Base-by-base conservation (phyloP, 768 basidiomycete species). In the Asterophora lycoperdoides region DNA sequence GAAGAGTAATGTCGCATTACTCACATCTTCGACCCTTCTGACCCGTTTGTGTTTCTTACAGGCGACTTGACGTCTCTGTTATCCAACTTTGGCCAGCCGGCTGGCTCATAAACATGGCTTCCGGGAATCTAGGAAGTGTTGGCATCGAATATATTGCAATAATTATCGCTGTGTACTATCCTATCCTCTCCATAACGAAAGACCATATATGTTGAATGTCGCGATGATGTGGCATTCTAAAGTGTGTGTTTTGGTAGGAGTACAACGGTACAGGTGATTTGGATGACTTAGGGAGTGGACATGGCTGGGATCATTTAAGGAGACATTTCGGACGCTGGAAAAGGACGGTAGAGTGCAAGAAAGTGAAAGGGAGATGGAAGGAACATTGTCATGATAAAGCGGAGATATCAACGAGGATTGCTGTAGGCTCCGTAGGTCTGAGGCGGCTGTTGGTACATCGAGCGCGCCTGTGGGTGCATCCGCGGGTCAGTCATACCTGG, bases 21-120 rank as follows among this genome's bases (percentile, higher is more conserved):
- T 39, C 28, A 15, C 13, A 20, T 35, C 23, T 8, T 34, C 15
- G 13, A 18, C n/a, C 8, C 17, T 2, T 35, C 8, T 49, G 28
- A 49, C 15, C 23, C 6, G 23, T 14, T 7, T 20, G 9, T 23
- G 23, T 14, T 7, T 20, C 11, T 19, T 20, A 10, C 49, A 84
- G 83, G 64, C 41, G 83, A 85, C 55, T 61, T 85, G 23, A 62
- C 74, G 19, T 68, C 73, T 11, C 60, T 84, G 7, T 59, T 84
- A 30, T 74, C 77, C 2, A 80, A 73, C 73, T 83, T 81, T 55
- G 75, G 75, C 2, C 64, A 67, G 38, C 41, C 64, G 32, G 49
- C 57, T 19, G 23, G 9, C 15, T 14, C 33, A 26, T 52, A 37
- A 11, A 18, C 30, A 20, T 26, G 11, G 8, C 7, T 5, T 32